A percentile compares a stretch with the other conserved stretches of the same genome.
These are phyloP conservation scores for Scytalidium lignicola DNA, from an alignment of 2,329 filamentous ascomycete genomes.

Conservation along the genomic window DNA sequence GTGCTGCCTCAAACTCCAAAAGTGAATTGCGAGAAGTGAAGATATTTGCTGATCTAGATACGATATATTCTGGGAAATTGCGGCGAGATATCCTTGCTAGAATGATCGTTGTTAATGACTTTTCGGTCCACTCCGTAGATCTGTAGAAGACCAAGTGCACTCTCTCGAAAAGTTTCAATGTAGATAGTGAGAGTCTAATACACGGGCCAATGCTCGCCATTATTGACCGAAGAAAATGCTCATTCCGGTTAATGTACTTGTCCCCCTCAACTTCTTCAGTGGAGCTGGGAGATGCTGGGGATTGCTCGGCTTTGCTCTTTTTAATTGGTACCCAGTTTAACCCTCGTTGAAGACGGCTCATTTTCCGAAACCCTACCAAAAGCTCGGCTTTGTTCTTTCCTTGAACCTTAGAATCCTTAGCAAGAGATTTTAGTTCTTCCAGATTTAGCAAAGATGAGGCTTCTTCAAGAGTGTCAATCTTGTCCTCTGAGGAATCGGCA, in stretches of 20 bases:
- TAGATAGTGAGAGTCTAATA: constrained; percentile 68
- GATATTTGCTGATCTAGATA: constrained; percentile 84
- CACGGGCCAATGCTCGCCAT: constrained; percentile 74
- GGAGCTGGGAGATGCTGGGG: constrained; percentile 47
- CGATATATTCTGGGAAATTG: constrained; percentile 86
- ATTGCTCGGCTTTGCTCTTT: constrained; percentile 37
- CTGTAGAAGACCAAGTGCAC: constrained; percentile 95
- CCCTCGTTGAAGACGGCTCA: constrained; percentile 69
- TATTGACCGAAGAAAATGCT: constrained; percentile 74
- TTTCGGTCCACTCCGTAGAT: constrained; percentile 95
- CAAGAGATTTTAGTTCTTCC: constrained; percentile 79
- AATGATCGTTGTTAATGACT: constrained; percentile 91
- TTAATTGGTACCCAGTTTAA: constrained; percentile 65
- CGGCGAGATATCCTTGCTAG: constrained; percentile 82
- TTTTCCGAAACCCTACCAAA: constrained; percentile 64
- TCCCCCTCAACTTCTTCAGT: constrained; percentile 32
- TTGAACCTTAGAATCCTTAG: constrained; percentile 80
- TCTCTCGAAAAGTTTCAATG: constrained; percentile 81
- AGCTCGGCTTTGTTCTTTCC: constrained; percentile 86
- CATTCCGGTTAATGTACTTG: constrained; percentile 57
- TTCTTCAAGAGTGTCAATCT: constrained; percentile 75
- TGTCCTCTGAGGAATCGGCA: constrained; percentile 69
- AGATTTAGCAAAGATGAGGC: constrained; percentile 76
- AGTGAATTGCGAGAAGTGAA: constrained; percentile 72
- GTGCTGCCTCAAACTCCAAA: constrained; percentile 83